A percentile compares a stretch with the other conserved stretches of the same genome.
Evolutionary conservation across 352 stramenopile genomes (phyloP).

Genomic region (Phytophthora cryptogea): DNA sequence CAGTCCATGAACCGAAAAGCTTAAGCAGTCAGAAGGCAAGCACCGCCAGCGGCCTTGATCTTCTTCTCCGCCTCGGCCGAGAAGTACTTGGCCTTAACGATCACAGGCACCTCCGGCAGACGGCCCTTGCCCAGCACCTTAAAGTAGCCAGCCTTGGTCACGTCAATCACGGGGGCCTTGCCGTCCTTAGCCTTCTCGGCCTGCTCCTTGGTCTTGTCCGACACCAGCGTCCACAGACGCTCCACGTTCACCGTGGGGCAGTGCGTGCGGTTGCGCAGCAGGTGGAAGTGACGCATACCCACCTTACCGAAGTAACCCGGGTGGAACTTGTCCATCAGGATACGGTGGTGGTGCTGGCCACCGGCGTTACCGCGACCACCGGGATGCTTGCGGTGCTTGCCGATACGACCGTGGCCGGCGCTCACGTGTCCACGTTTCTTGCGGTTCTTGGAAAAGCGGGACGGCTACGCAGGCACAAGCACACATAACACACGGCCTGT

Average conservation of each 20-base stretch:
- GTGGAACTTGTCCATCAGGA: slow-evolving; percentile 99
- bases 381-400: slow-evolving; percentile 99
- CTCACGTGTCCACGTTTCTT: slow-evolving; percentile 99
- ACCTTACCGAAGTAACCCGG: slow-evolving; percentile 99
- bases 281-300: slow-evolving; percentile 99
- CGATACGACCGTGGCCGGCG: slow-evolving; percentile 99
- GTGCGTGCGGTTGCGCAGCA: slow-evolving; percentile 96
- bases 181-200: slow-evolving; percentile 94
- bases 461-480: slow-evolving; percentile 68
- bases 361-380: slow-evolving; percentile 99
- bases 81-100: slow-evolving; percentile 99
- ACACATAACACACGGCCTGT: slow-evolving; percentile 58
- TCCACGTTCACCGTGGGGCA: slow-evolving; percentile 99
- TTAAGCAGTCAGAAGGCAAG: slow-evolving; percentile 98
- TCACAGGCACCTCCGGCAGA: slow-evolving; percentile 96
- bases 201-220: slow-evolving; percentile 97
- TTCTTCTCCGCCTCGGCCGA: slow-evolving; percentile 99
- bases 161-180: slow-evolving; percentile 99
- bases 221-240: slow-evolving; percentile 98
- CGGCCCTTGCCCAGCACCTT: slow-evolving; percentile 99
- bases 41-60: slow-evolving; percentile 99
- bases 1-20: slow-evolving; percentile 17
- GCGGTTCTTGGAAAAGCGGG: slow-evolving; percentile 96
- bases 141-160: slow-evolving; percentile 98
- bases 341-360: slow-evolving; percentile 99